A percentile compares a stretch with the other conserved stretches of the same genome.
These are phyloP conservation scores for Xylariomycetidae sp. DNA, from an alignment of 2,329 filamentous ascomycete genomes.

Conservation along the genomic window DNA sequence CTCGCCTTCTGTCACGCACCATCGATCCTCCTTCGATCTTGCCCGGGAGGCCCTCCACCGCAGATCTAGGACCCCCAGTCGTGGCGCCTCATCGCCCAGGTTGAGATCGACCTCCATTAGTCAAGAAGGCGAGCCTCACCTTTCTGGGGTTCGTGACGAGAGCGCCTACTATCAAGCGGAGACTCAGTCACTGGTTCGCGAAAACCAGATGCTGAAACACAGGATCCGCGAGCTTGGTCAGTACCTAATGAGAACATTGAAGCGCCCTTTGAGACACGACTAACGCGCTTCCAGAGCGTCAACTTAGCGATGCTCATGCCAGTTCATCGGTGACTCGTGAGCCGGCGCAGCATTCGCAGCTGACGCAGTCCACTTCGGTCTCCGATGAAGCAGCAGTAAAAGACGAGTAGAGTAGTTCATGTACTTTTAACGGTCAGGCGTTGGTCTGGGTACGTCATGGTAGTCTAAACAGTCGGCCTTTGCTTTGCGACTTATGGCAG, in stretches of 20 bases:
- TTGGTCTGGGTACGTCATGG: too few species aligned
- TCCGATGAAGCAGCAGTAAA: constrained; percentile 40
- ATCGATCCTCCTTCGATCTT: constrained; percentile 54
- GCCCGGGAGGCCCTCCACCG: constrained; percentile 50
- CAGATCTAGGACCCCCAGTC: constrained; percentile 54
- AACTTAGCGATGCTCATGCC: constrained; percentile 39
- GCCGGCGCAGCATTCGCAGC: constrained; percentile 42
- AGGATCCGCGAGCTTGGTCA: constrained; percentile 67
- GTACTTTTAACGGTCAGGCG: background rate
- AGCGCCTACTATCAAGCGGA: constrained; percentile 77
- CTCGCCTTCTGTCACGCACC: constrained; percentile 43
- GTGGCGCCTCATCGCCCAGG: constrained; percentile 47
- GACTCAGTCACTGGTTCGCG: constrained; percentile 68
- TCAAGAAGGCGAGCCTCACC: constrained; percentile 52
- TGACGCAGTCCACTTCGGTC: constrained; percentile 40
- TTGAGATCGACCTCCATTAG: constrained; percentile 53
- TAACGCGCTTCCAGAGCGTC: constrained; percentile 37
- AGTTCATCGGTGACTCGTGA: constrained; percentile 34
- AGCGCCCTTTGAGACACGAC: constrained; percentile 4
- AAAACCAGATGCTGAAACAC: constrained; percentile 77
- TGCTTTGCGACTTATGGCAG: too few species aligned
- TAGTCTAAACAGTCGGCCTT: too few species aligned
- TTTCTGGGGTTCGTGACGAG: constrained; percentile 63
- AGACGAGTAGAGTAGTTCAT: too few species aligned
- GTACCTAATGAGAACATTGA: too few species aligned